Conservation (phyloP, 2,329 filamentous ascomycete genomes). For the Diaporthe caulivora region DNA sequence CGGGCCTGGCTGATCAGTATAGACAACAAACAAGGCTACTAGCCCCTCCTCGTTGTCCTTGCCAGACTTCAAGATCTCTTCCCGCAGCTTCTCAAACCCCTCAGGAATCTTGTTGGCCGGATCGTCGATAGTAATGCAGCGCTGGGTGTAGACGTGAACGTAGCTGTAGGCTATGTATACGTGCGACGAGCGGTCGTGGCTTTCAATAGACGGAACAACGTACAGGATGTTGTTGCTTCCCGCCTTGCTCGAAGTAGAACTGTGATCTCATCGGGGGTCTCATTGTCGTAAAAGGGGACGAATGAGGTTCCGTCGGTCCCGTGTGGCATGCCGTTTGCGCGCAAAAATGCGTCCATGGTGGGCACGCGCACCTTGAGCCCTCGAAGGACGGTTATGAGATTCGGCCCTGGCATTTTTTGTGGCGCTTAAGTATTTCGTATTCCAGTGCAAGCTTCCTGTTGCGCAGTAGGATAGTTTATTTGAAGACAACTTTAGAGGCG, state of each 20-base stretch:
- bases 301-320: background rate
- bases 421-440: background rate
- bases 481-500: background rate
- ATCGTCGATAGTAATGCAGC: background rate
- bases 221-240: background rate
- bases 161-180: background rate
- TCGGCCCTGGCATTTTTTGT: background rate
- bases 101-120: background rate
- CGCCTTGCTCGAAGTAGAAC: background rate
- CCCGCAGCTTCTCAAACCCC: background rate
- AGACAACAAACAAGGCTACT: background rate
- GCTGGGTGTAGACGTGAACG: slow-evolving; percentile 1
- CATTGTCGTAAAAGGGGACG: background rate
- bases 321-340: background rate
- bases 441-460: background rate
- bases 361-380: background rate
- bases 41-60: background rate
- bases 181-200: background rate
- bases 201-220: background rate
- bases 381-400: background rate
- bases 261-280: background rate
- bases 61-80: background rate
- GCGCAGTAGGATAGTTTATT: background rate
- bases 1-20: background rate
- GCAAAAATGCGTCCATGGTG: background rate